phyloP scores from a whole-genome alignment of 2,329 filamentous ascomycete genomes.

The Trichoderma afroharzianum region DNA sequence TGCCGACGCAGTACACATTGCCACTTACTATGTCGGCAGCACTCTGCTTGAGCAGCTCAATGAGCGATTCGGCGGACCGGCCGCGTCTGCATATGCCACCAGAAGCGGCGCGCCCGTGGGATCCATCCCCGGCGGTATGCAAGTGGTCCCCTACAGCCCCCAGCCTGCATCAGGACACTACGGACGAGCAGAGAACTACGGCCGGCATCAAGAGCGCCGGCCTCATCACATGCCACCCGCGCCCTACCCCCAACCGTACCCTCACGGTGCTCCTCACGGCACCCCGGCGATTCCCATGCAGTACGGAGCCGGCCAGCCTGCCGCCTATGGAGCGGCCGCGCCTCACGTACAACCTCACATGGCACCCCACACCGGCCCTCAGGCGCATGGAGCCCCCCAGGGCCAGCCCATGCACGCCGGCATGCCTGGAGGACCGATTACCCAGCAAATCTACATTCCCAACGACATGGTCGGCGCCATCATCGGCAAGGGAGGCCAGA shows the following conservation, averaged over 20 bases:
- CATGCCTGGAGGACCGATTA: constrained; percentile 64
- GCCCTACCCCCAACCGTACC: constrained; percentile 69
- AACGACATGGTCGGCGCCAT: constrained; percentile 99
- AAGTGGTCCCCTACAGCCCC: constrained; percentile 96
- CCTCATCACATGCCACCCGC: constrained; percentile 72
- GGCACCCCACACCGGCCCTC: constrained; percentile 54
- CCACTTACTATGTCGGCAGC: constrained; percentile 96
- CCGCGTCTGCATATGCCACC: constrained; percentile 95
- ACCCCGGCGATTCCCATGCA: constrained; percentile 66
- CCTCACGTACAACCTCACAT: constrained; percentile 72
- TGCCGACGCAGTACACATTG: constrained; percentile 96
- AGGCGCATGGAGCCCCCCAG: constrained; percentile 61
- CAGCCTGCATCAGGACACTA: constrained; percentile 91
- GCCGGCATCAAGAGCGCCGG: constrained; percentile 67
- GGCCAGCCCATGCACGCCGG: constrained; percentile 72
- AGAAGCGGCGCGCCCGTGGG: constrained; percentile 90
- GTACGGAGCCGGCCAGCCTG: constrained; percentile 68
- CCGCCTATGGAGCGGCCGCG: constrained; percentile 73
- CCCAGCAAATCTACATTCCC: constrained; percentile 97
- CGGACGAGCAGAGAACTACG: constrained; percentile 83
- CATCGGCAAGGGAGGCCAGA: constrained; percentile 95
- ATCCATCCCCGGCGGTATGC: constrained; percentile 94
- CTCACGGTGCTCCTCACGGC: constrained; percentile 57
- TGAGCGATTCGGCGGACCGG: constrained; percentile 91
- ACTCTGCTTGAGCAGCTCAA: constrained; percentile 97